Evolutionary conservation across 202 grass and related monocot genomes (phyloP), one percentile per base, ranked within the genome.

Genomic region (Zoysia matrella): DNA sequence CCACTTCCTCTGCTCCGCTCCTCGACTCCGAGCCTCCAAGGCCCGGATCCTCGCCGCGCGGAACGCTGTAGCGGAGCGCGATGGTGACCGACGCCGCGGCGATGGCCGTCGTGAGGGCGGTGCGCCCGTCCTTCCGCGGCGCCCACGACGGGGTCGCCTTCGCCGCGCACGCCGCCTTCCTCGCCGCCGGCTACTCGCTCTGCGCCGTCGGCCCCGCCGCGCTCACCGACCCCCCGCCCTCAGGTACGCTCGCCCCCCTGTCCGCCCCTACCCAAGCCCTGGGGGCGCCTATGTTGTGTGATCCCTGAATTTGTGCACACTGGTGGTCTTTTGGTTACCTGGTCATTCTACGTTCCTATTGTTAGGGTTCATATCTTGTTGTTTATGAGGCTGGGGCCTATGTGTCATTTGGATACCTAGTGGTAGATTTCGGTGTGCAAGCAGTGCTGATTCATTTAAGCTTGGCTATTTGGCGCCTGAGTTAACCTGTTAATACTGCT

Each of bases 131-230:
- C 69, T 89, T 98, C 73, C 85, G 87, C 22, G 82, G 83, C 77
- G 60, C 91, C 77, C 91, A 96, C 80, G 93, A 96, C 83, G 90
- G 92, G 83, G 85, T 85, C 11, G 91, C 86, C 52, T 96, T 96
- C 73, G 87, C 89, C 11, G 87, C 89, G 55, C 90, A 99, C 81
- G 87, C 93, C 14, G 72, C 91, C 16, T 96, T 94, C 86, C 83
- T 99, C 52, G 89, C 91, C 65, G 83, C 78, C 0, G 95, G 92
- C 0, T 94, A 88, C 84, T 94, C 92, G 40, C 90, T 91, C 73
- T 67, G 74, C 76, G 90, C 88, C 69, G 88, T 92, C 14, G 95
- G 95, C 4, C 81, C 76, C 30, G 65, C n/a, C 65, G 90, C 88
- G 69, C 84, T 92, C 69, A 53, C 87, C 22, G 82, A 91, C 5